phyloP scores from a whole-genome alignment of 306 rosid genomes.

The Cajanus cajan region DNA sequence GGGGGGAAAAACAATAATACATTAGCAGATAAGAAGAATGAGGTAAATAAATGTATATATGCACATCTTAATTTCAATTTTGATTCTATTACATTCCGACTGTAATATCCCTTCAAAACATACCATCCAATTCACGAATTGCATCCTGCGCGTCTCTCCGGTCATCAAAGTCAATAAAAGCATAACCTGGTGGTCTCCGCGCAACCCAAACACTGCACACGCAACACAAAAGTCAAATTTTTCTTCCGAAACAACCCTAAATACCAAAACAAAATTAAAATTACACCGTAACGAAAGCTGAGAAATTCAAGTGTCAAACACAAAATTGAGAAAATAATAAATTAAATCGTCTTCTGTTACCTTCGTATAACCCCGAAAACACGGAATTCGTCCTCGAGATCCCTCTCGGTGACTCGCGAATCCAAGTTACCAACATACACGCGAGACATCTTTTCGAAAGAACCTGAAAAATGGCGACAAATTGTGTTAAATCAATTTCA shows the following conservation, averaged over 20 bases:
- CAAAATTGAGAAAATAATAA: neutral
- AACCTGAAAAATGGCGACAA: conserved; percentile 33
- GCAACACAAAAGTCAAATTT: neutral
- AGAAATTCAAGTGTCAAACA: neutral
- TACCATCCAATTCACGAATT: conserved; percentile 93
- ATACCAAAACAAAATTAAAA: neutral
- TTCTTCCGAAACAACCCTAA: neutral
- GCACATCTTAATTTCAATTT: neutral
- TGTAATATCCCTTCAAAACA: conserved; percentile 6
- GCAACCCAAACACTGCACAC: conserved; percentile 96
- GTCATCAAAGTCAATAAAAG: conserved; percentile 94
- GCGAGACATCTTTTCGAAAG: conserved; percentile 68
- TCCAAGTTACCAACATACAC: conserved; percentile 94
- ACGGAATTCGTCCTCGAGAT: conserved; percentile 96
- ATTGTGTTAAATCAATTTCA: neutral
- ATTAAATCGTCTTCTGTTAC: conserved; percentile 28
- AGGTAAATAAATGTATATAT: neutral
- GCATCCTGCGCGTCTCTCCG: conserved; percentile 91
- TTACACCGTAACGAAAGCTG: neutral
- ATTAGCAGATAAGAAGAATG: conserved; percentile 38
- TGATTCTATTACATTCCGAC: neutral
- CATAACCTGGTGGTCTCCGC: conserved; percentile 96
- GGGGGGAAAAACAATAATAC: conserved; percentile 43
- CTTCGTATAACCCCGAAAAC: conserved; percentile 90
- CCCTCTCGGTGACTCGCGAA: conserved; percentile 89